Percentiles rank a stretch among this genome's conserved stretches.
phyloP scores from a whole-genome alignment of 1,139 yeast species.

The Candida sojae region DNA sequence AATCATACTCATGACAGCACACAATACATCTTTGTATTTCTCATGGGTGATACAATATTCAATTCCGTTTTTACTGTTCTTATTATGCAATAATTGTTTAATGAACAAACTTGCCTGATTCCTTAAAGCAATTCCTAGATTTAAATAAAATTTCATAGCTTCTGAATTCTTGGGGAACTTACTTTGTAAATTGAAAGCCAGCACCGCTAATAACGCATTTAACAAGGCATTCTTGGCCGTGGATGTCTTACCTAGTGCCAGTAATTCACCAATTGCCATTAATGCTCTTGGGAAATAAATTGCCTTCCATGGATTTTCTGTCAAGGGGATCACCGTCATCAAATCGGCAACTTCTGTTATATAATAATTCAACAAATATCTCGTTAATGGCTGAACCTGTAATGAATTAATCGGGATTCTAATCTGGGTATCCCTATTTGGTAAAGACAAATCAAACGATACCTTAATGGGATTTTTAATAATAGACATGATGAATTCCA shows the following conservation, averaged over 20 bases:
- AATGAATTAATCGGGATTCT: constrained; percentile 63
- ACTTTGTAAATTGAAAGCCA: constrained; percentile 79
- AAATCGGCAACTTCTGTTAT: constrained; percentile 80
- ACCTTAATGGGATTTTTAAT: constrained; percentile 43
- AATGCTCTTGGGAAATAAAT: constrained; percentile 82
- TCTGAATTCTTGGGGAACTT: constrained; percentile 61
- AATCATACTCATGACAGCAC: constrained; percentile 85
- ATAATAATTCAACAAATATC: constrained; percentile 73
- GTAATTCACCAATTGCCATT: constrained; percentile 78
- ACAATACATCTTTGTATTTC: constrained; percentile 80
- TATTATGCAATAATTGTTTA: constrained; percentile 44
- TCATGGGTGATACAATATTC: constrained; percentile 61
- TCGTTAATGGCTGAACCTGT: constrained; percentile 63
- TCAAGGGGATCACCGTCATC: constrained; percentile 83
- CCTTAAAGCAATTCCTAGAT: constrained; percentile 71
- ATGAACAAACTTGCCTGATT: constrained; percentile 74
- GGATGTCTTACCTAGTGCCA: constrained; percentile 73
- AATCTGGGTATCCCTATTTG: constrained; percentile 18
- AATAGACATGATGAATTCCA: constrained; percentile 48
- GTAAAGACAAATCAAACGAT: constrained; percentile 38
- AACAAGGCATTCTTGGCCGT: constrained; percentile 76
- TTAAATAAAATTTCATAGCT: constrained; percentile 69
- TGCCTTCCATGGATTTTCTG: constrained; percentile 86
- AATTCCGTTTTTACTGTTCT: constrained; percentile 36
- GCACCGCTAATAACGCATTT: constrained; percentile 78